Conservation (phyloP, 768 basidiomycete species). For the Kwoniella pini region DNA sequence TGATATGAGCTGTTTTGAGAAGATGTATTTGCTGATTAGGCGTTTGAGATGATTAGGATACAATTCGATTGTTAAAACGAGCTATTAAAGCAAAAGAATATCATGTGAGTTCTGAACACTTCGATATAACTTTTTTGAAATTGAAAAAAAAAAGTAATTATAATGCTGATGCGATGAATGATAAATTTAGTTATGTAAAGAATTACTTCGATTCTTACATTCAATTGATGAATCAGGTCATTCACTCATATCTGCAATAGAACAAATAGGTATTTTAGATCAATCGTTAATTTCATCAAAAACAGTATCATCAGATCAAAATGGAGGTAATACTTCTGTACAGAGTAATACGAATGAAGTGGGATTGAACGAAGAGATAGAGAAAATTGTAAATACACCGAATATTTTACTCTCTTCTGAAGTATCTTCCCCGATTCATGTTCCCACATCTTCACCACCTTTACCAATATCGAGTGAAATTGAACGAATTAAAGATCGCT, state of each 20-base stretch:
- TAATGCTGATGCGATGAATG: not conserved
- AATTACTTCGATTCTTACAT: conserved; percentile 86
- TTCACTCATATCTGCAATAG: conserved; percentile 34
- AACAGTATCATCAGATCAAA: too few relatives aligned
- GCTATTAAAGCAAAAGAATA: conserved; percentile 79
- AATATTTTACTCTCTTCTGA: not conserved
- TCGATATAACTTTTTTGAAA: not conserved
- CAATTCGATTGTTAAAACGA: conserved; percentile 72
- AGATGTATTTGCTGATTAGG: not conserved
- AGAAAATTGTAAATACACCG: not conserved
- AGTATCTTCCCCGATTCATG: not conserved
- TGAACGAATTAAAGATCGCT: too few relatives aligned
- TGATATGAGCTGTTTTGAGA: not conserved
- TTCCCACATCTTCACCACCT: not conserved
- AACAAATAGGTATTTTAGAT: conserved; percentile 27
- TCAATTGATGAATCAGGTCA: conserved; percentile 83
- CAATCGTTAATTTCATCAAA: too few relatives aligned
- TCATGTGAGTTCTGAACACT: conserved; percentile 54
- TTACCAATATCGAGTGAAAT: not conserved
- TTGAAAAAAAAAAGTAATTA: not conserved
- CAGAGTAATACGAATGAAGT: too few relatives aligned
- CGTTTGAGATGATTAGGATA: conserved; percentile 59
- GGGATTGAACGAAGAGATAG: not conserved
- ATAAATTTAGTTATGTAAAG: conserved; percentile 68
- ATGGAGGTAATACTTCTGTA: too few relatives aligned